phyloP scores from a whole-genome alignment of 2,329 filamentous ascomycete genomes.

The Penicillium crustosum region DNA sequence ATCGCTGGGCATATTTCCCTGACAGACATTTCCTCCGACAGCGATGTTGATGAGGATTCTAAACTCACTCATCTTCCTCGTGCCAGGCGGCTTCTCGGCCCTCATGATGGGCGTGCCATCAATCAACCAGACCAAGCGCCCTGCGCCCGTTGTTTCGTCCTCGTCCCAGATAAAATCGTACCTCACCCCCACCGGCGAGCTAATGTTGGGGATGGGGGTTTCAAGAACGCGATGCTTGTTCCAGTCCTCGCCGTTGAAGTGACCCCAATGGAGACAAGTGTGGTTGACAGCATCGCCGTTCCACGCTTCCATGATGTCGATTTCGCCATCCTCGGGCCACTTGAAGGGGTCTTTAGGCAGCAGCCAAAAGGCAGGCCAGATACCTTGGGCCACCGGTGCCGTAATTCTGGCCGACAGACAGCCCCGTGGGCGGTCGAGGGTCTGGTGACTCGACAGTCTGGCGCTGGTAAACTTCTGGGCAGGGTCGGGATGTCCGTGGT shows the following conservation, averaged over 20 bases:
- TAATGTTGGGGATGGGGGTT: slow-evolving; percentile 25
- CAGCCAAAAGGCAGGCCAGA: slow-evolving; percentile 30
- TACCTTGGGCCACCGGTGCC: slow-evolving; percentile 23
- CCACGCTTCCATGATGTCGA: slow-evolving; percentile 29
- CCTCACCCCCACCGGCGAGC: slow-evolving; percentile 20
- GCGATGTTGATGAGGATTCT: slow-evolving; percentile 29
- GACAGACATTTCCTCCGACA: slow-evolving; percentile 28
- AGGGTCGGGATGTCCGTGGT: slow-evolving; percentile 23
- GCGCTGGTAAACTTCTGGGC: slow-evolving; percentile 27
- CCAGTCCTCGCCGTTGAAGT: slow-evolving; percentile 27
- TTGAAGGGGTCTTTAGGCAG: slow-evolving; percentile 30
- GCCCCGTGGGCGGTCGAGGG: slow-evolving; percentile 24
- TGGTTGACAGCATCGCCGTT: slow-evolving; percentile 28
- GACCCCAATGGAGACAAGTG: slow-evolving; percentile 28
- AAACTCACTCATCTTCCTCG: slow-evolving; percentile 28
- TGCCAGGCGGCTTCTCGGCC: slow-evolving; percentile 26
- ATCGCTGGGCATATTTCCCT: slow-evolving; percentile 25
- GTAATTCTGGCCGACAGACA: slow-evolving; percentile 27
- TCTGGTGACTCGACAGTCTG: slow-evolving; percentile 25
- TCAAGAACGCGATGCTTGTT: slow-evolving; percentile 28
- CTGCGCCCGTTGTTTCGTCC: slow-evolving; percentile 22
- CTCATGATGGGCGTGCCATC: slow-evolving; percentile 26
- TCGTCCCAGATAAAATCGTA: slow-evolving; percentile 29
- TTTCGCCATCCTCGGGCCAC: slow-evolving; percentile 28
- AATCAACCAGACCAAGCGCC: slow-evolving; percentile 27